Evolutionary conservation across 2,329 filamentous ascomycete species (phyloP), one percentile per base, ranked within the genome.

Genomic region (Pseudogymnoascus verrucosus): DNA sequence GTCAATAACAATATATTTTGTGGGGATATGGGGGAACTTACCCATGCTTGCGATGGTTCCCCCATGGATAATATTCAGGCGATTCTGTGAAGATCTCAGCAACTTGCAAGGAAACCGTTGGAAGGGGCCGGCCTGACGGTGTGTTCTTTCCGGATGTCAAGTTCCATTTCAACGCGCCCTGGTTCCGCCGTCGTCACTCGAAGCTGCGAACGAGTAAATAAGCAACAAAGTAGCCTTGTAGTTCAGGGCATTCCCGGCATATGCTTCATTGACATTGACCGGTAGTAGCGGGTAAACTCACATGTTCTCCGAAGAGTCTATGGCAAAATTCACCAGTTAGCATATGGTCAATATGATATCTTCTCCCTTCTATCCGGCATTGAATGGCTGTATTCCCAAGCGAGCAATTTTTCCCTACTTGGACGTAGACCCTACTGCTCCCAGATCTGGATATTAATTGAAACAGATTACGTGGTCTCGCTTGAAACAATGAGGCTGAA

Each of bases 1-100:
- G 62, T 61, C 31, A 64, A 31, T 5, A 16, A 11, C 51, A 57
- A 57, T 57, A 2, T 57, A 57, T 57, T 34, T 21, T 57, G 51
- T 57, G 51, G 28, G 51, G 28, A 57, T 7, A 57, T 57, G 14
- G 51, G 28, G 10, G n/a, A 36, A 61, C 54, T 42, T 57, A 72
- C 71, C 71, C 76, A 93, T 87, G 72, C 86, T 89, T 3, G 90
- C 90, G 28, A 93, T 86, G 0, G 89, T 90, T 3, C 90, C 90
- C 16, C 90, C 90, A 70, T 93, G 90, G 28, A 93, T 81, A 37
- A 88, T 92, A 62, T 86, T 83, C 0, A 93, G 78, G 1, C 90
- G 86, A 71, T 93, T 93, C 88, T 92, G 21, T 11, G 3, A 34
- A 12, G 57, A 62, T 40, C 7, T 57, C 28, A 40, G 23, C 11